Evolutionary conservation across 2,329 filamentous ascomycete genomes (phyloP), one percentile per base, ranked within the genome.

Genomic region (Penicillium sp.): DNA sequence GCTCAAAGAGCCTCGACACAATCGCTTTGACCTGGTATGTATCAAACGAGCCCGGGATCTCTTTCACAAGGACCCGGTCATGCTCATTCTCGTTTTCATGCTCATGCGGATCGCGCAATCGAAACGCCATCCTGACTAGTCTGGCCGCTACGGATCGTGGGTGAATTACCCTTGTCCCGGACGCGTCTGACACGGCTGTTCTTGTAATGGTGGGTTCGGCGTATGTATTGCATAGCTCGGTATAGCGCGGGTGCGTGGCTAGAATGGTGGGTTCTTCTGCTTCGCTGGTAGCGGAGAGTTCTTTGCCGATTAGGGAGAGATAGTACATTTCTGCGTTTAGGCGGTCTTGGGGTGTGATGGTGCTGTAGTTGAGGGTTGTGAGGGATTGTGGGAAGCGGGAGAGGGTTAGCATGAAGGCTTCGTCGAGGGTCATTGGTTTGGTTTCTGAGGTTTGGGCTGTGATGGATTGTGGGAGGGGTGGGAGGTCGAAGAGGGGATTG

Each of bases 251-350:
- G 71, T 97, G 92, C 3, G 77, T 73, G 0, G 70, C 73, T 3
- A 89, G 69, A 0, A 96, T 81, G 1, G 76, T 74, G 1, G 72
- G 60, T 27, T 78, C 73, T 60, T 87, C 81, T 7, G 57, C 58
- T 45, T 63, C 56, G 0, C 72, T 65, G 3, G 57, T 68, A 6
- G 68, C 71, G 22, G 72, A 74, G n/a, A 97, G 78, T 68, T 94
- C 89, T 58, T 86, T 86, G 10, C 83, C 89, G 54, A 97, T 94
- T 50, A 89, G 83, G 0, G 88, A 90, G 10, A 97, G 83, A 71
- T 99, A 99, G 71, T 96, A 99, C 66, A 93, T 87, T 64, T 97
- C 94, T 4, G 92, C 92, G 66, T 97, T 94, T 50, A 85, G 81
- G 16, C 93, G 85, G 70, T 97, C 92, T 40, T 87, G 84, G 1